Percentiles rank a stretch among this genome's conserved stretches.
Evolutionary conservation across 2,329 filamentous ascomycete species (phyloP).

Genomic region (Byssochlamys sp.): DNA sequence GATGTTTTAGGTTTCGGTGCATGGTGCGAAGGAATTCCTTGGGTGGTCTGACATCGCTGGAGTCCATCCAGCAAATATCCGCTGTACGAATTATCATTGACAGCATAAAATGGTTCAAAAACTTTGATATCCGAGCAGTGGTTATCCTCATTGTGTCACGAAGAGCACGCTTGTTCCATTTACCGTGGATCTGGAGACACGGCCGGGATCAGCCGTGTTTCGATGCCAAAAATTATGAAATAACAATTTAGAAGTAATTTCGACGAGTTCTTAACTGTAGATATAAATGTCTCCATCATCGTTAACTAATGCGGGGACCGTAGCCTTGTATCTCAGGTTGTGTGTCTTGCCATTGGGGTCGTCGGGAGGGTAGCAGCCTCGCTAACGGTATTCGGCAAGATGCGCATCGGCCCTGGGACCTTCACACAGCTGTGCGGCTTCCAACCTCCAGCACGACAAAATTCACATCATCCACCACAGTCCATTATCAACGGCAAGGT

Average conservation of each 20-base stretch:
- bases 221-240: slow-evolving; percentile 9
- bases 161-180: slow-evolving; percentile 7
- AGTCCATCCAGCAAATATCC: slow-evolving; percentile 22
- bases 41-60: slow-evolving; percentile 23
- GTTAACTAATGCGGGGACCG: background rate
- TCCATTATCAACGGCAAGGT: slow-evolving; percentile 26
- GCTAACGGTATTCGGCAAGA: slow-evolving; percentile 31
- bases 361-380: slow-evolving; percentile 26
- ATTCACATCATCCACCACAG: slow-evolving; percentile 28
- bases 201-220: slow-evolving; percentile 8
- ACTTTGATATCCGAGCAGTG: slow-evolving; percentile 31
- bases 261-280: background rate
- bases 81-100: slow-evolving; percentile 34
- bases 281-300: background rate
- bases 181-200: slow-evolving; percentile 9
- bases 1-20: slow-evolving; percentile 31
- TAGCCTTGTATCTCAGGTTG: background rate
- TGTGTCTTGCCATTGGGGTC: slow-evolving; percentile 13
- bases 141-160: slow-evolving; percentile 9
- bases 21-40: slow-evolving; percentile 35
- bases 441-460: slow-evolving; percentile 27
- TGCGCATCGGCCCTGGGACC: slow-evolving; percentile 13
- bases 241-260: slow-evolving; percentile 2
- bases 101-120: slow-evolving; percentile 35
- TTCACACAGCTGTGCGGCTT: slow-evolving; percentile 32